Base-by-base conservation (phyloP, 139 green algal species). In the Picochlorum sp. region DNA sequence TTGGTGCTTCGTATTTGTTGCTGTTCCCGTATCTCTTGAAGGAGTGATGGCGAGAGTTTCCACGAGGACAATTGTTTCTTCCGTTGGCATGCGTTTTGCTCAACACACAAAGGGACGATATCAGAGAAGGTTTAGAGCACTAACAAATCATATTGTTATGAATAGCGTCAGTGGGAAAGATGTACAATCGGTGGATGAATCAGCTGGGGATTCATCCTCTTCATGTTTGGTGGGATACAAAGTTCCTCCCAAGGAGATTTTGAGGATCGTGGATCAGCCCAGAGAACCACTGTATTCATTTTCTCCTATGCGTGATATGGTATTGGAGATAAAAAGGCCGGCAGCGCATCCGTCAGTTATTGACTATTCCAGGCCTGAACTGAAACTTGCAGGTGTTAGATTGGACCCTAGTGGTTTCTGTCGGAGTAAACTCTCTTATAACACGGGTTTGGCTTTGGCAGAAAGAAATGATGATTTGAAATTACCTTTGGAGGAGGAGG, bases 371-470 rank as follows among this genome's bases (percentile, higher is more conserved):
- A 67, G 87, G 10, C 83, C 88, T 6, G 94, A 99, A 74, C 78
- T 97, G 15, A 97, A 97, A 75, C 84, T 99, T 44, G 93, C 79
- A 63, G 88, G 86, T 18, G 38, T 98, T 26, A 80, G 91, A 34
- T 81, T 98, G 37, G 92, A 98, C 67, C 77, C 87, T 0, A 81
- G 89, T 11, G 68, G 83, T 23, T 90, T 86, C 62, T 80, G 78
- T 1, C 69, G 84, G 24, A 86, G 68, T 60, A 83, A 92, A 38
- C 95, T 97, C 86, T 57, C 66, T 34, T 82, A 94, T 75, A 84
- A 85, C 65, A 81, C 62, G 4, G 71, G 60, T 20, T 55, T 85
- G 49, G 60, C 69, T 9, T 49, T 83, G 11, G 66, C 79, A 1
- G 20, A 69, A 6, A 65, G 79, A 28, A 74, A 65, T 3, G 67